These are phyloP conservation scores for Sisymbrium irio DNA, from an alignment of 345 rosid genomes.

Conservation along the genomic window DNA sequence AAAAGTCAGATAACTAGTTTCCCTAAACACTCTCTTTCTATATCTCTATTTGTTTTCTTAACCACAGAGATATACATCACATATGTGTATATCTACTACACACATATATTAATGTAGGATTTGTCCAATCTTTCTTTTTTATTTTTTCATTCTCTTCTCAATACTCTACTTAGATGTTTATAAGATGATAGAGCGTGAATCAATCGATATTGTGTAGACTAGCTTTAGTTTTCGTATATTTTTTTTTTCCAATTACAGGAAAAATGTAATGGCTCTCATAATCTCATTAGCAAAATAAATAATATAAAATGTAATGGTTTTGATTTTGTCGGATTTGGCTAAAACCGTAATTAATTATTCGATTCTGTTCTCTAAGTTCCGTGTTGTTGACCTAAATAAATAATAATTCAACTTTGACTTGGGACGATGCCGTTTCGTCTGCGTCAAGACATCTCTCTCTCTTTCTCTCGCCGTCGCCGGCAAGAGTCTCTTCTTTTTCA, in stretches of 20 bases:
- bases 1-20: conserved; percentile 8
- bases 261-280: background rate
- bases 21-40: background rate
- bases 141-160: background rate
- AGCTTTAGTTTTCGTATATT: background rate
- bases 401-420: background rate
- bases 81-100: background rate
- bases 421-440: background rate
- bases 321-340: background rate
- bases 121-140: background rate
- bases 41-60: background rate
- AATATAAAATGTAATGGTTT: background rate
- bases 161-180: conserved; percentile 14
- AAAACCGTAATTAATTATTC: background rate
- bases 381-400: background rate
- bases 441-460: background rate
- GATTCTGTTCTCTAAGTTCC: background rate
- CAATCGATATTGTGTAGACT: background rate
- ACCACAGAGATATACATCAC: conserved; percentile 9
- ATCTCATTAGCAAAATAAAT: background rate
- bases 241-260: background rate
- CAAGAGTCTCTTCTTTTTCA: background rate
- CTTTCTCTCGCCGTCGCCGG: conserved; percentile 1
- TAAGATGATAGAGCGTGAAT: conserved; percentile 1
- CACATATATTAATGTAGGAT: conserved; percentile 15